Evolutionary conservation across 164 flowering plant genomes (phyloP).

Genomic region (Piper longum): DNA sequence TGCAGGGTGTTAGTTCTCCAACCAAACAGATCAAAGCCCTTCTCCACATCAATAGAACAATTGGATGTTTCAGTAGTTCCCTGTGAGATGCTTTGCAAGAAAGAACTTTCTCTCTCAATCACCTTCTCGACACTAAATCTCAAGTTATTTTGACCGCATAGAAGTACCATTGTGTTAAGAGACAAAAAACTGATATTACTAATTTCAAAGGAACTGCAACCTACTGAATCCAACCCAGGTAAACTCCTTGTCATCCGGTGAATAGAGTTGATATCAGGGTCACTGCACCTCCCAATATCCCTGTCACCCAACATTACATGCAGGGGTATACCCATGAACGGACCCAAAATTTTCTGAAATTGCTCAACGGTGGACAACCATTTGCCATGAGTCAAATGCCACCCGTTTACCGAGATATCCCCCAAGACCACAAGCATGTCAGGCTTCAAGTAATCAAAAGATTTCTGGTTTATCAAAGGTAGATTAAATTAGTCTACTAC

Average conservation of each 20-base stretch:
- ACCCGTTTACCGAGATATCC: conserved; percentile 57
- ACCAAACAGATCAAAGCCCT: conserved; percentile 8
- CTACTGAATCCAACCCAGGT: conserved; percentile 52
- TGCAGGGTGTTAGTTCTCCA: conserved; percentile 37
- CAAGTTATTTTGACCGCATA: conserved; percentile 45
- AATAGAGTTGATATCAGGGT: conserved; percentile 21
- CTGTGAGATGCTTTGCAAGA: conserved; percentile 14
- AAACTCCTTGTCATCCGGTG: conserved; percentile 29
- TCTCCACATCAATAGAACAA: conserved; percentile 3
- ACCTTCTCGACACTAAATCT: conserved; percentile 42
- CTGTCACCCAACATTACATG: conserved; percentile 63
- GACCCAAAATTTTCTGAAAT: conserved; percentile 42
- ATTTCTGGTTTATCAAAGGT: conserved; percentile 29
- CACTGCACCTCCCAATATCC: conserved; percentile 47
- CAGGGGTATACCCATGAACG: conserved; percentile 41
- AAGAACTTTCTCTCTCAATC: conserved; percentile 43
- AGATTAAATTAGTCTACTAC: not conserved
- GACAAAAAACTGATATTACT: conserved; percentile 53
- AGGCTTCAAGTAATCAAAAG: conserved; percentile 43
- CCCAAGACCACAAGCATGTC: conserved; percentile 68
- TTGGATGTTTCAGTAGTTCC: conserved; percentile 3
- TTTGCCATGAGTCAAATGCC: conserved; percentile 25
- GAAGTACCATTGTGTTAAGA: conserved; percentile 53
- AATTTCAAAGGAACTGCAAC: conserved; percentile 51
- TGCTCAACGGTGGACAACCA: conserved; percentile 50